Evolutionary conservation across 176 grass and related monocot species (phyloP).

Genomic region (Typha latifolia): DNA sequence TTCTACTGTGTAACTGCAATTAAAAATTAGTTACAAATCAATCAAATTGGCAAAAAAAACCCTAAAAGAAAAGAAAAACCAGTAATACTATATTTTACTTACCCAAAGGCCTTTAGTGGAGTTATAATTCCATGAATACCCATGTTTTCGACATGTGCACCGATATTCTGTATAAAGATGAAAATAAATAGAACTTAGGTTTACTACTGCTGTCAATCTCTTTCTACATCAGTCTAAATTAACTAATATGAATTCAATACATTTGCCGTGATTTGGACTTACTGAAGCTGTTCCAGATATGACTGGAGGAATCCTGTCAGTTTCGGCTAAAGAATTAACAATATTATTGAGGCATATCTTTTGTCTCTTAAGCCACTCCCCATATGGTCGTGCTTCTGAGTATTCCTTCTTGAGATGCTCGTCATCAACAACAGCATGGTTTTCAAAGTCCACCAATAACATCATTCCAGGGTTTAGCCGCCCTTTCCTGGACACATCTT

Average conservation of each 20-base stretch:
- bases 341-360: conserved; percentile 64
- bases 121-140: conserved; percentile 69
- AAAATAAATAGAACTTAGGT: conserved; percentile 10
- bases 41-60: conserved; percentile 15
- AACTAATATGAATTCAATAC: background rate
- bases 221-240: conserved; percentile 3
- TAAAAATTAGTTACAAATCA: background rate
- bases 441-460: conserved; percentile 95
- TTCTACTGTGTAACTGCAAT: conserved; percentile 80
- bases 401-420: conserved; percentile 80
- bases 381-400: conserved; percentile 76
- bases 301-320: conserved; percentile 41
- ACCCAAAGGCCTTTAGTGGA: conserved; percentile 97
- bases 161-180: conserved; percentile 29
- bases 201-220: background rate
- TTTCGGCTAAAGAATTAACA: conserved; percentile 70
- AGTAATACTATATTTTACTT: conserved; percentile 8
- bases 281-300: conserved; percentile 53
- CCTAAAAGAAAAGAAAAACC: background rate
- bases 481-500: conserved; percentile 83
- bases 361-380: conserved; percentile 77
- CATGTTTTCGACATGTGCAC: conserved; percentile 24
- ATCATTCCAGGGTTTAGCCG: conserved; percentile 98
- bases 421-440: conserved; percentile 87
- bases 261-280: conserved; percentile 19